phyloP scores from a whole-genome alignment of 805 yeast species.

The Kazachstania africana region DNA sequence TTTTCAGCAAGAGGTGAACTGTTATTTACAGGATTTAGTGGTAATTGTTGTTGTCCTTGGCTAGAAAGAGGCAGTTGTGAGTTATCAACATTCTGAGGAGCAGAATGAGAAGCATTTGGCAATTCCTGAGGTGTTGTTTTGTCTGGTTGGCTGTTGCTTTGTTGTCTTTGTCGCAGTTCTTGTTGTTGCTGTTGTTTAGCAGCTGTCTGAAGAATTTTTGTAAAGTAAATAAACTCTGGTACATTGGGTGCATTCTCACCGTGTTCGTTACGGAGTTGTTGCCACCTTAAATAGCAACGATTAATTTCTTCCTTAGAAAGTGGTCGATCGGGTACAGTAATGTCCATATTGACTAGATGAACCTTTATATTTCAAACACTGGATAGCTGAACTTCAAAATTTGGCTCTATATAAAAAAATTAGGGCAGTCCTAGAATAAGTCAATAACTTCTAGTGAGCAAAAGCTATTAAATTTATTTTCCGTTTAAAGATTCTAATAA shows the following conservation, averaged over 20 bases:
- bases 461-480: no score
- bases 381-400: no score
- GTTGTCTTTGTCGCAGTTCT: slow-evolving; percentile 14
- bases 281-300: slow-evolving; percentile 28
- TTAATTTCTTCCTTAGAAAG: slow-evolving; percentile 27
- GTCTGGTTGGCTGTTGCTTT: slow-evolving; percentile 3
- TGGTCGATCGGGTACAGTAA: slow-evolving; percentile 23
- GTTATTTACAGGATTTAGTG: slow-evolving; percentile 1
- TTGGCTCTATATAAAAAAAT: no score
- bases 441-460: no score
- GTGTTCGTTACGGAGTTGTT: slow-evolving; percentile 26
- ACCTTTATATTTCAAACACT: no score
- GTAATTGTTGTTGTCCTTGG: slow-evolving; percentile 2
- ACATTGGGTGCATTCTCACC: slow-evolving; percentile 26
- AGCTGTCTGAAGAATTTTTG: slow-evolving; percentile 25
- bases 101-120: background rate
- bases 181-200: slow-evolving; percentile 25
- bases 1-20: background rate
- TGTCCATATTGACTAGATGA: slow-evolving; percentile 8
- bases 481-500: no score
- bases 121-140: background rate
- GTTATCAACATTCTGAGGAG: background rate
- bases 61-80: slow-evolving; percentile 4
- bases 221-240: slow-evolving; percentile 26
- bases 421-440: no score